A percentile compares a stretch with the other conserved stretches of the same genome.
Conservation (phyloP, 1,284 basidiomycete species). For the Rhodotorula sp. region DNA sequence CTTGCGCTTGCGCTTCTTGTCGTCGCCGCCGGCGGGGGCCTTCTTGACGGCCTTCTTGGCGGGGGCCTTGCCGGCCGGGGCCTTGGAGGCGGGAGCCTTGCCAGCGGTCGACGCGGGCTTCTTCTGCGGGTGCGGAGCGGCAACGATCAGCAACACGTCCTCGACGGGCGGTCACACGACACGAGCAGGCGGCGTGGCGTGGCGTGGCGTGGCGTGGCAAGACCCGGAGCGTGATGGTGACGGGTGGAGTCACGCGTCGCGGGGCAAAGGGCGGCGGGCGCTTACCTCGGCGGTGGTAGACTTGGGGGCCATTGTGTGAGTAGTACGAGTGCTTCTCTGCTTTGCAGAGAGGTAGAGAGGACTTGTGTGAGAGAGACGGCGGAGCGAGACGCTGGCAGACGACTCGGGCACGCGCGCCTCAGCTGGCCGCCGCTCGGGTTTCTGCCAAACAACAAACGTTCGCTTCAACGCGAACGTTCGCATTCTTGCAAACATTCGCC, state of each 20-base stretch:
- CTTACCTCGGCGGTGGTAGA: slow-evolving; percentile 62
- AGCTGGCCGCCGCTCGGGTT: no score
- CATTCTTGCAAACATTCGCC: neutral
- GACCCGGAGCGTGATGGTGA: slow-evolving; percentile 3
- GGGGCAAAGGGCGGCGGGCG: no score
- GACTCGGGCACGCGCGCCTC: neutral
- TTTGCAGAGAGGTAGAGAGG: neutral
- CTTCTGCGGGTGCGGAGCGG: slow-evolving; percentile 12
- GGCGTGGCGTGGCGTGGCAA: neutral
- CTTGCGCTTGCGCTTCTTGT: slow-evolving; percentile 90
- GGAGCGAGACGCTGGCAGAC: slow-evolving; percentile 16
- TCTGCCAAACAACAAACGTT: no score
- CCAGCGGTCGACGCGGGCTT: slow-evolving; percentile 45
- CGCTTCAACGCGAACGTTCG: slow-evolving; percentile 15
- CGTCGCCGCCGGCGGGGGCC: slow-evolving; percentile 58
- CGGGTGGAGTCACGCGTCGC: neutral
- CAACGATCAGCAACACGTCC: neutral
- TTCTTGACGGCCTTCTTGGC: slow-evolving; percentile 61
- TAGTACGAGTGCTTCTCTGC: neutral
- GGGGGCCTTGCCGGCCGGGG: slow-evolving; percentile 70
- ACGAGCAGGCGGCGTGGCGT: no score
- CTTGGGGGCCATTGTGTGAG: slow-evolving; percentile 67
- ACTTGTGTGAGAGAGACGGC: neutral
- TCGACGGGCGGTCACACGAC: no score
- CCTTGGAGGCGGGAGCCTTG: slow-evolving; percentile 64